Base-by-base conservation (phyloP, 2,329 filamentous ascomycete species). In the Pestalotiopsis sp. region DNA sequence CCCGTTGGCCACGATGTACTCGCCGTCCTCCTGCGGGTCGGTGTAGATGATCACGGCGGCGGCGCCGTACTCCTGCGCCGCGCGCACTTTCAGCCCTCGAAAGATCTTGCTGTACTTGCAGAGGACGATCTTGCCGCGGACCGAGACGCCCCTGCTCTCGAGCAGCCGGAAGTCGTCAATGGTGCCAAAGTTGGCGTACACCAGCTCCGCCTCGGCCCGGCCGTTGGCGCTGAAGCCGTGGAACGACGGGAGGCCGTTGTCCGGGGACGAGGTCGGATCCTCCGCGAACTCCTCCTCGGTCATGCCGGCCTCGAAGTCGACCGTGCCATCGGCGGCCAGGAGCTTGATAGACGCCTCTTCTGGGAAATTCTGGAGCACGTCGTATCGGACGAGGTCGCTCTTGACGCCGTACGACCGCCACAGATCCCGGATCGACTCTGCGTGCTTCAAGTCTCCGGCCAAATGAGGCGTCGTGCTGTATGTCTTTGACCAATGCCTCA, bases 171-270 rank as follows among this genome's bases (percentile, higher is more conserved):
- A 93, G 75, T 93, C 91, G 64, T 83, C 76, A 73, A 86, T 91
- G 2, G 89, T 91, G 49, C 91, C 91, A 73, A 91, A 92, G 75
- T 93, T 93, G 73, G 87, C 90, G 76, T 87, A 93, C 17, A 92
- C 90, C 72, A 89, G 92, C 52, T 85, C 84, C 6, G 87, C 90
- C 1, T 90, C 92, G 45, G 91, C 91, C 77, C 93, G 92, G 3
- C 92, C 92, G 65, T 82, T 90, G 1, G 91, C 91, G 12, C 90
- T 92, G 77, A 93, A 93, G 49, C 92, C 91, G 74, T 93, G 91
- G 80, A 94, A 94, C 0, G 89, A 91, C 2, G 91, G 91, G 5
- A 93, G 83, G 27, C 91, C 83, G 71, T 91, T 85, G 12, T 82
- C 79, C 39, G 91, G 80, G 20, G 87, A 84, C 58, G 86, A 91